phyloP scores from a whole-genome alignment of 2,329 filamentous ascomycete genomes.

The Proliferodiscus dingleyae region DNA sequence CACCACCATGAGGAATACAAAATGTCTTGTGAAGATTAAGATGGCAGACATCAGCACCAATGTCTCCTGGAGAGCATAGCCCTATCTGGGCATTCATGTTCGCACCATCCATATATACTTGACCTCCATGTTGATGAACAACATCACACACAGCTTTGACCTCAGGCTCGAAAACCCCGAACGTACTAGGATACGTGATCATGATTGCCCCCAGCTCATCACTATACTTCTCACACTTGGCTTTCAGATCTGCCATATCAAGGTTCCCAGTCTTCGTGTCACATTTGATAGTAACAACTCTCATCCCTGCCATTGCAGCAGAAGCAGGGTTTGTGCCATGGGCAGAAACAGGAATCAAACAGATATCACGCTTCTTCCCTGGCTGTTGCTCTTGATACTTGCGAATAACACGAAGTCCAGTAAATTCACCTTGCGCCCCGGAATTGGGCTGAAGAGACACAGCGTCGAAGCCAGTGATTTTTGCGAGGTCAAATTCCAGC shows the following conservation, averaged over 20 bases:
- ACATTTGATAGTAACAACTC: constrained; percentile 88
- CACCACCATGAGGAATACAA: constrained; percentile 94
- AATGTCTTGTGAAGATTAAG: constrained; percentile 98
- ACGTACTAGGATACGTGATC: constrained; percentile 95
- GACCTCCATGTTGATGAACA: constrained; percentile 82
- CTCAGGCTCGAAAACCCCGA: constrained; percentile 87
- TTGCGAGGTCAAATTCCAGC: constrained; percentile 69
- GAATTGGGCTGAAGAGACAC: constrained; percentile 93
- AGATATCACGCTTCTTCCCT: constrained; percentile 76
- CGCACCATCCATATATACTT: constrained; percentile 97
- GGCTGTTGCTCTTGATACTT: constrained; percentile 70
- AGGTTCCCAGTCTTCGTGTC: constrained; percentile 83
- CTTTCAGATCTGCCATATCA: constrained; percentile 77
- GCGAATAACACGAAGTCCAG: constrained; percentile 81
- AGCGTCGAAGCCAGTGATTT: constrained; percentile 86
- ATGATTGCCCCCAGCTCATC: constrained; percentile 88
- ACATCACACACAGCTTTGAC: constrained; percentile 81
- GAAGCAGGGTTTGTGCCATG: constrained; percentile 96
- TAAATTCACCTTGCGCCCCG: constrained; percentile 91
- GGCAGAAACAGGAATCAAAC: constrained; percentile 89
- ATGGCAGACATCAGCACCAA: constrained; percentile 95
- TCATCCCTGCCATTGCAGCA: constrained; percentile 93
- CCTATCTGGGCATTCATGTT: constrained; percentile 99
- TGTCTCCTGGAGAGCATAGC: constrained; percentile 88
- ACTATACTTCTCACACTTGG: constrained; percentile 83